Base-by-base conservation (phyloP, 2,329 filamentous ascomycete genomes). In the Pseudocercospora eumusae region DNA sequence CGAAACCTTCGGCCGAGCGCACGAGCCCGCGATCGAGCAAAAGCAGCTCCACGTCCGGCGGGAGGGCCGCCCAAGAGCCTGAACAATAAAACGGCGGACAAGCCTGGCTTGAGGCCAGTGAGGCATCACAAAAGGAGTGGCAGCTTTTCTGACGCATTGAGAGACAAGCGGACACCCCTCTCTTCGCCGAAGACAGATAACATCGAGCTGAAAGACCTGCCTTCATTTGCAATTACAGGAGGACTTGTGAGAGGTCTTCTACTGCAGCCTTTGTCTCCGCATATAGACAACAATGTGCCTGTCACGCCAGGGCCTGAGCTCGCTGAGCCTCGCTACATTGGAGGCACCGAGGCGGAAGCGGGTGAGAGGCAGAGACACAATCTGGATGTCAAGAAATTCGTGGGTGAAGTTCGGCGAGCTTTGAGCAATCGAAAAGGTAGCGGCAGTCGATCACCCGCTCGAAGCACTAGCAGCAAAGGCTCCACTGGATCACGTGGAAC, bases 221-320 rank as follows among this genome's bases (percentile, higher is more conserved):
- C 88, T 65, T 82, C 87, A 9, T 80, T 88, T 21, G 86, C 89
- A 11, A 88, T 91, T 70, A 87, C 89, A 3, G 92, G 93, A 9
- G 93, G 90, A 66, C 84, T 99, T 40, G 93, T 98, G 20, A 86
- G 93, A 56, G 95, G 95, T 13, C 91, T 92, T 62, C 74, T 96
- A 5, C 85, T 96, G 64, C 91, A 92, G 15, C 95, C 93, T 1
- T 86, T 86, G 0, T 90, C 95, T 64, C 87, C 93, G 0, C 92
- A 90, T 73, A 89, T 97, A 44, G 87, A 93, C 47, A 79, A 69
- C 9, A 63, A 69, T 33, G 65, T 71, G 23, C 73, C 71, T 49
- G 79, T 85, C 56, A 87, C 83, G 0, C 85, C 84, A 0, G 67
- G 64, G 10, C 61, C 64, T 44, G 65, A 66, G 25, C 18, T 66